A percentile compares a stretch with the other conserved stretches of the same genome.
phyloP scores from a whole-genome alignment of 2,329 filamentous ascomycete genomes.

The Acephala macrosclerotiorum region DNA sequence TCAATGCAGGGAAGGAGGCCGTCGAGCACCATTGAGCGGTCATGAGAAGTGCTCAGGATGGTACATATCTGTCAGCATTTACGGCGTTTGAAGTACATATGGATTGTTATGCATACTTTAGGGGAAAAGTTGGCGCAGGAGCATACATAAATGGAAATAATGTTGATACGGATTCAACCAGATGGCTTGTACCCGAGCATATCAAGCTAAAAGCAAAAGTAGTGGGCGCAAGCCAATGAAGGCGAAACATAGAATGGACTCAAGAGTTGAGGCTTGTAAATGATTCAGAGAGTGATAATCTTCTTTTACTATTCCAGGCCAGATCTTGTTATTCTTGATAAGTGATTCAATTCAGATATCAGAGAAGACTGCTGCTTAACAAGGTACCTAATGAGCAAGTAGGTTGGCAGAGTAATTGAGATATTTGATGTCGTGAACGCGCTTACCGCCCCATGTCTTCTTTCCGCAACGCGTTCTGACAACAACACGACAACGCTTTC shows the following conservation, averaged over 20 bases:
- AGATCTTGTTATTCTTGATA: too few species aligned
- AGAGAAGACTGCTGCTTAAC: background rate
- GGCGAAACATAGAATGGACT: background rate
- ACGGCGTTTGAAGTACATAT: background rate
- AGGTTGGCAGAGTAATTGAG: too few species aligned
- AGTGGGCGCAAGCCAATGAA: background rate
- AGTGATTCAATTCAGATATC: too few species aligned
- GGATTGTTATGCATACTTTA: background rate
- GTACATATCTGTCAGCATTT: background rate
- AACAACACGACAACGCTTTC: background rate
- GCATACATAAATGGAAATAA: background rate
- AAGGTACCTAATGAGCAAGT: background rate
- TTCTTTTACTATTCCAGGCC: too few species aligned
- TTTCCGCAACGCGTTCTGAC: background rate
- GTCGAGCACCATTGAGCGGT: constrained; percentile 24
- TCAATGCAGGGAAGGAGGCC: constrained; percentile 28
- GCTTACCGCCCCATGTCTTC: background rate
- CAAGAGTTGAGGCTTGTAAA: background rate
- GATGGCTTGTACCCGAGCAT: background rate
- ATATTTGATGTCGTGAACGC: background rate
- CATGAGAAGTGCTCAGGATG: constrained; percentile 17
- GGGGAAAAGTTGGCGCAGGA: background rate
- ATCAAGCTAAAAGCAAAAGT: background rate
- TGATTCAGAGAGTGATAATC: background rate
- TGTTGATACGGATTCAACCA: background rate